Base-by-base conservation (phyloP, 148 eudicot genomes). In the Cornus kousa region DNA sequence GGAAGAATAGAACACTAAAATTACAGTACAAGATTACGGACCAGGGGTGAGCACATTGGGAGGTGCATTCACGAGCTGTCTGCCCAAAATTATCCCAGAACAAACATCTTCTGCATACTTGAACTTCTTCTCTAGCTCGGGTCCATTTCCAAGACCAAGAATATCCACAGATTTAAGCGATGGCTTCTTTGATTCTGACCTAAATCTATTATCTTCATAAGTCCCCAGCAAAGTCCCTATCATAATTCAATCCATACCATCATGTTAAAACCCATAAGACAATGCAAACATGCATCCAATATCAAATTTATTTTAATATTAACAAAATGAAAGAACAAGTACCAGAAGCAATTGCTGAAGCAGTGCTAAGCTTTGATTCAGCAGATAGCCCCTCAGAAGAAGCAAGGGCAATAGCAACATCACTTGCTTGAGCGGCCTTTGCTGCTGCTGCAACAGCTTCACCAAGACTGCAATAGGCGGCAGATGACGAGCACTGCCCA, bases 11-110 rank as follows among this genome's bases (percentile, higher is more conserved):
- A 33, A 65, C 33, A 71, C 3, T 67, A 7, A 8, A 64, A 19
- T 16, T 28, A 67, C 19, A 40, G 33, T 12, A 5, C 72, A 75
- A 35, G 57, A 74, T 71, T 37, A 84, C 94, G 24, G 35, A 95
- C 99, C 99, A 79, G 99, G 99, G 73, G 99, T 96, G 78, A 96
- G 97, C 59, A 96, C 98, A 81, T 96, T 96, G 23, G 99, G 97
- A 69, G 99, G 99, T 43, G 99, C 90, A 83, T 96, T 96, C 43
- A 96, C 99, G 73, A 96, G 90, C 87, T 96, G 92, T 87, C 81
- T 93, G 16, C 97, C 99, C 57, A 96, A 80, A 71, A 96, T 90
- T 64, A 96, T 85, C 28, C 97, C 99, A 50, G 97, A 83, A 82
- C 92, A 93, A 74, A 91, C 84, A 78, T 88, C 82, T 82, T 86